Evolutionary conservation across 495 filamentous ascomycete genomes (phyloP).

Genomic region (Platismatia glauca): DNA sequence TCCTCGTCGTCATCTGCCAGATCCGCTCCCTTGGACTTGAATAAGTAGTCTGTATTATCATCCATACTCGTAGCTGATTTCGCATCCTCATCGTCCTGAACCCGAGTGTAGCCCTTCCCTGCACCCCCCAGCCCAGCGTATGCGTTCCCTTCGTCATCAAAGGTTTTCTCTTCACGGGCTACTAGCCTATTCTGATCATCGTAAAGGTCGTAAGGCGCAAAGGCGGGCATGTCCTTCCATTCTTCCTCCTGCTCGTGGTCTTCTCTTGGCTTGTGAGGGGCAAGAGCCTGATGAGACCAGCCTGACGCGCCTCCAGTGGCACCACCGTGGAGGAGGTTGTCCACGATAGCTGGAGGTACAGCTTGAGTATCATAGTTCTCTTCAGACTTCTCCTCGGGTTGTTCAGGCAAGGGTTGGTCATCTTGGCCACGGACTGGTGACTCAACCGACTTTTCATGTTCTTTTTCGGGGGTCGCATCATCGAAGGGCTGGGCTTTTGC

Average conservation of each 20-base stretch:
- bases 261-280: conserved; percentile 43
- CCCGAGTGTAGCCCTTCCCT: conserved; percentile 87
- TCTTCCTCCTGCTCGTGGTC: conserved; percentile 50
- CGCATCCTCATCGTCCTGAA: conserved; percentile 88
- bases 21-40: conserved; percentile 58
- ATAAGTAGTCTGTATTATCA: conserved; percentile 92
- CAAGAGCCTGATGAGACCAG: conserved; percentile 84
- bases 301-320: conserved; percentile 50
- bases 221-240: conserved; percentile 93
- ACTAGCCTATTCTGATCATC: conserved; percentile 86
- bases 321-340: conserved; percentile 15
- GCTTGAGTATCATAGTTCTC: background rate
- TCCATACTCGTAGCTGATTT: conserved; percentile 93
- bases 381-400: background rate
- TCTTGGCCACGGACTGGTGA: background rate
- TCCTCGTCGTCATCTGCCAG: conserved; percentile 54
- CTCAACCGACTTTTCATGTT: background rate
- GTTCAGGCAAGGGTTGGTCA: background rate
- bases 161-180: conserved; percentile 64
- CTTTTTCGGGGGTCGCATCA: background rate
- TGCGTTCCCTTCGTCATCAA: conserved; percentile 59
- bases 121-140: conserved; percentile 75
- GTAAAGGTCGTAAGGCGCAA: conserved; percentile 86
- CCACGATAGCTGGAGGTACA: conserved; percentile 8
- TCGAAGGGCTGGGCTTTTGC: background rate